Base-by-base conservation (phyloP, 139 green algal species). In the Chlamydomonas eustigma region DNA sequence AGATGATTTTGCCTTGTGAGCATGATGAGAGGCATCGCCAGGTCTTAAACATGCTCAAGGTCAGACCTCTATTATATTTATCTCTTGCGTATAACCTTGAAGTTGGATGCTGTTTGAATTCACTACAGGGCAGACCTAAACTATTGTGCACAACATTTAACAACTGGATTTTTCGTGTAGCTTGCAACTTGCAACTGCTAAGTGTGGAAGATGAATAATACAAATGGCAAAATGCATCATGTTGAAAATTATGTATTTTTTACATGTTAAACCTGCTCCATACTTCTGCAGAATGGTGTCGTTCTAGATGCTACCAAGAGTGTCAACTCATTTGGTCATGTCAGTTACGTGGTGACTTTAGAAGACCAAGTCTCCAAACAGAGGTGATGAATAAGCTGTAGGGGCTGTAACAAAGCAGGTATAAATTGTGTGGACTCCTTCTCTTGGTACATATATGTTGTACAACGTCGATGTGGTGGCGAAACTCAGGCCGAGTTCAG, bases 251-350 rank as follows among this genome's bases (percentile, higher is more conserved):
- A 58, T 12, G 44, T 22, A 58, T n/a, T n/a, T n/a, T n/a, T n/a
- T n/a, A n/a, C n/a, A n/a, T n/a, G n/a, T n/a, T n/a, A n/a, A n/a
- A n/a, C n/a, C n/a, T n/a, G n/a, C n/a, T n/a, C n/a, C n/a, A n/a
- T n/a, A n/a, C n/a, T n/a, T n/a, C n/a, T n/a, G 24, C 65, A 72
- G 65, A 39, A 72, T 31, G 65, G 65, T 3, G 4, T 24, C 8
- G 65, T 72, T 6, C 4, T 72, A 4, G 65, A 39, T 34, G 65
- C 65, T 24, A 31, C 28, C 22, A 72, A 72, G 65, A n/a, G 65
- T 34, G 5, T 6, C 31, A 72, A 72, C 31, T 12, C 4, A 33
- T 72, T 72, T 39, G 31, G 31, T 44, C 65, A 72, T 31, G 28
- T 25, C 18, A 72, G 34, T 34, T 44, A 72, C 34, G 18, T 72